Evolutionary conservation across 1,284 basidiomycete genomes (phyloP).

Genomic region (Ustilago sp.): DNA sequence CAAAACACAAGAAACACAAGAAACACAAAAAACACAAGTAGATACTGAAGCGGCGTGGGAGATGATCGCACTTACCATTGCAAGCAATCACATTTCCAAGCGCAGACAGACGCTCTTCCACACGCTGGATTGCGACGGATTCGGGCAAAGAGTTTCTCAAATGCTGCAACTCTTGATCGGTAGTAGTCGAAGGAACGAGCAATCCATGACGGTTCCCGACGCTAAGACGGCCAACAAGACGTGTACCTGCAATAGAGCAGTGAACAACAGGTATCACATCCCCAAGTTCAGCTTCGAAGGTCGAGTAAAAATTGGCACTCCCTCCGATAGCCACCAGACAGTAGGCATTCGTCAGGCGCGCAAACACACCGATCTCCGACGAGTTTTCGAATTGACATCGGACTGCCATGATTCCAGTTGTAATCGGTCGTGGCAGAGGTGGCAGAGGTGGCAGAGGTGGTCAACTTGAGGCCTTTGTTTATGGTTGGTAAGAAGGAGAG

Average conservation of each 20-base stretch:
- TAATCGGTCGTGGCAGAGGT: not conserved
- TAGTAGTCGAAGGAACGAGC: conserved; percentile 93
- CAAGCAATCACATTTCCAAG: conserved; percentile 98
- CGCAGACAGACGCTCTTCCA: conserved; percentile 95
- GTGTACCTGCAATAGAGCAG: conserved; percentile 93
- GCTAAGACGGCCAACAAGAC: conserved; percentile 91
- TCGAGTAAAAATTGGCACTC: conserved; percentile 97
- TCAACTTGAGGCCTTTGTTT: conserved; percentile 2
- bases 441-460: not conserved
- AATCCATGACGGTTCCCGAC: conserved; percentile 91
- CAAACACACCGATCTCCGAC: conserved; percentile 87
- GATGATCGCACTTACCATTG: conserved; percentile 76
- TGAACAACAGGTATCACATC: conserved; percentile 97
- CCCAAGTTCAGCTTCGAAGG: conserved; percentile 92
- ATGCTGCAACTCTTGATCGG: conserved; percentile 98
- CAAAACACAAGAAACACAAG: not conserved
- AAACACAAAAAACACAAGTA: not conserved
- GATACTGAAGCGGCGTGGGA: too few species aligned
- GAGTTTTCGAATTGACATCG: conserved; percentile 86
- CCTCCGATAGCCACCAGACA: conserved; percentile 82
- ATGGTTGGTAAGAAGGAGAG: conserved; percentile 10
- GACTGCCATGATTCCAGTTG: conserved; percentile 46
- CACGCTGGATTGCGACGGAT: conserved; percentile 88
- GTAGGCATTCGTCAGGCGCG: conserved; percentile 86
- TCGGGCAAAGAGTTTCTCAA: conserved; percentile 96